Evolutionary conservation across 257 asterid species (phyloP).

Genomic region (Craterostigma plantagineum): DNA sequence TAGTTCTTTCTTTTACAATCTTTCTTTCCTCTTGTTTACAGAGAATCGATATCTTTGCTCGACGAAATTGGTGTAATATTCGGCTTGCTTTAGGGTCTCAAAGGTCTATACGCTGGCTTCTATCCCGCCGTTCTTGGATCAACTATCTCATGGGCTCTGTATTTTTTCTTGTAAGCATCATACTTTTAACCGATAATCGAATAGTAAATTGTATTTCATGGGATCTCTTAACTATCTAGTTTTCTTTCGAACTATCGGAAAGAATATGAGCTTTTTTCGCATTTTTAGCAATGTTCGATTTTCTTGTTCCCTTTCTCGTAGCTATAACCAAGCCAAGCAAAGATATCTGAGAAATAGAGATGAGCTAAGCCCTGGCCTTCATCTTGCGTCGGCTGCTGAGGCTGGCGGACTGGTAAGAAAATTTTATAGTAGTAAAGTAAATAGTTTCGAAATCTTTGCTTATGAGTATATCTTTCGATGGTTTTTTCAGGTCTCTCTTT

Average conservation of each 20-base stretch:
- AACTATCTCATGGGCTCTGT: conserved; percentile 86
- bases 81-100: conserved; percentile 51
- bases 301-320: conserved; percentile 11
- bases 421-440: conserved; percentile 9
- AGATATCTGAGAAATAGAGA: conserved; percentile 55
- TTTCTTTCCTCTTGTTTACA: not conserved
- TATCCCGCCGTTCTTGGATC: conserved; percentile 98
- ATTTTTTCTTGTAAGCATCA: conserved; percentile 75
- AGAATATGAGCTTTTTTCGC: not conserved
- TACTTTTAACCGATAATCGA: no score
- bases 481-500: conserved; percentile 41
- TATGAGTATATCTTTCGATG: conserved; percentile 10
- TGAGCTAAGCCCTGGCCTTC: conserved; percentile 63
- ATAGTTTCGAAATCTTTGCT: conserved; percentile 3
- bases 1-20: conserved; percentile 4
- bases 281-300: no score
- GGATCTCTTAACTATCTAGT: not conserved
- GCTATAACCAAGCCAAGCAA: conserved; percentile 85
- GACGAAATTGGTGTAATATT: no score
- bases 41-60: no score
- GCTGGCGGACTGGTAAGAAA: conserved; percentile 88
- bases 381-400: conserved; percentile 95
- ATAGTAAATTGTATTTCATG: no score
- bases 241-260: not conserved
- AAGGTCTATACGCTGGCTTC: conserved; percentile 91